Base-by-base conservation (phyloP, 116 monocot species). In the Iris pallida region DNA sequence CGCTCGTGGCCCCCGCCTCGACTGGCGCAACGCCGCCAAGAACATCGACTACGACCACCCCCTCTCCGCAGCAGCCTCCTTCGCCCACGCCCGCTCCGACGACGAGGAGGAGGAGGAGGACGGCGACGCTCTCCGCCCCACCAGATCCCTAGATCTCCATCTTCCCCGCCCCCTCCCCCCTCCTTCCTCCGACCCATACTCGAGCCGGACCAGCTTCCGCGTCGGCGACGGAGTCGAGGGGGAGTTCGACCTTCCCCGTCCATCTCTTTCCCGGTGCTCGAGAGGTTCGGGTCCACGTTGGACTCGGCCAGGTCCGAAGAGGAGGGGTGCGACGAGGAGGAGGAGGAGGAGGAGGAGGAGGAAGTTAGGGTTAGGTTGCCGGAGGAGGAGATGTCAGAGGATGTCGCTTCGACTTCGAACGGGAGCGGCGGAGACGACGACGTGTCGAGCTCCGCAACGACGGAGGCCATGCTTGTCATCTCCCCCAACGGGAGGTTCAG, bases 1-100 rank as follows among this genome's bases (percentile, higher is more conserved):
- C 30, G 30, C 30, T 30, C 30, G 2, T 30, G 15, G 54, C 42
- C 77, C 75, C 43, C 49, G 73, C 61, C 83, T 94, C 55, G 87
- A 94, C 48, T 77, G 94, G 47, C 68, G 85, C 20, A 94, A 94
- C 87, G 94, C 94, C 60, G 59, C 45, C 47, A 90, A 90, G 79
- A 81, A 90, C 82, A 83, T 94, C 68, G 87, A 79, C 12, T 90
- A 94, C 73, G 86, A 81, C 5, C 49, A 59, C 46, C 53, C 54
- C 61, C 45, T 17, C 12, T 62, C 41, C 4, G 17, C 73, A 5
- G 18, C 76, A 8, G 58, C 67, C n/a, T 55, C 57, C 5, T 58
- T 64, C 1, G 12, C 64, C 20, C 7, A 13, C 73, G 2, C 53
- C 46, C 5, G 65, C 20, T 1, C 20, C 61, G 5, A 10, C 3